Evolutionary conservation across 2,329 filamentous ascomycete species (phyloP), one percentile per base, ranked within the genome.

Genomic region (Bipolaris cookei): DNA sequence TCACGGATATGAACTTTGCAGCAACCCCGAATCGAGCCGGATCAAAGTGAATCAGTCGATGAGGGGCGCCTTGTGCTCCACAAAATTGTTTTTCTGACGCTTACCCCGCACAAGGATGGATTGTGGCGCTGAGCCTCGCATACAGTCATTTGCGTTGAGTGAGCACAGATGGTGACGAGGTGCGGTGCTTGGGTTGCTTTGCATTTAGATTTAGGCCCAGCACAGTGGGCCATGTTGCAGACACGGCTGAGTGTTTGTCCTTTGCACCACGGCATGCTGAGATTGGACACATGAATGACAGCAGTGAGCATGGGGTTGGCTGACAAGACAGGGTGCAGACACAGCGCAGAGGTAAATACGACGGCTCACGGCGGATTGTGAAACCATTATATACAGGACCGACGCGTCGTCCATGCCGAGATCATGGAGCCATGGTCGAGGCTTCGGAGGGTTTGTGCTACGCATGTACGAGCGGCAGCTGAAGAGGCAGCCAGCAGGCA

Each of bases 41-140:
- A 18, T 14, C 23, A 28, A 28, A 28, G 25, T 28, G 25, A 28
- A 28, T 28, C 25, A 28, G 25, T 28, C 25, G 25, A 28, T 28
- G 25, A 28, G 25, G 25, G 25, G 25, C 25, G 25, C 30, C 47
- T 14, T 28, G 23, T 25, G 39, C 37, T 54, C 35, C 42, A 42
- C 52, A 42, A 50, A 47, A 44, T 67, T 65, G 55, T 61, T 67
- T 67, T 58, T 28, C 64, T 62, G 41, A 52, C 37, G 45, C 51
- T 47, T 8, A 28, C 25, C 25, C 25, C 25, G 25, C 25, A 28
- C 25, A 8, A 28, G 25, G 25, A 28, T 28, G 25, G 25, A 28
- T 28, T 28, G 30, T 37, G 35, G 45, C 51, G 51, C 54, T 54
- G 60, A 28, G 25, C 25, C 25, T 28, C 63, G 25, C 25, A 28